Base-by-base conservation (phyloP, 345 rosid genomes). In the Corchorus capsularis region DNA sequence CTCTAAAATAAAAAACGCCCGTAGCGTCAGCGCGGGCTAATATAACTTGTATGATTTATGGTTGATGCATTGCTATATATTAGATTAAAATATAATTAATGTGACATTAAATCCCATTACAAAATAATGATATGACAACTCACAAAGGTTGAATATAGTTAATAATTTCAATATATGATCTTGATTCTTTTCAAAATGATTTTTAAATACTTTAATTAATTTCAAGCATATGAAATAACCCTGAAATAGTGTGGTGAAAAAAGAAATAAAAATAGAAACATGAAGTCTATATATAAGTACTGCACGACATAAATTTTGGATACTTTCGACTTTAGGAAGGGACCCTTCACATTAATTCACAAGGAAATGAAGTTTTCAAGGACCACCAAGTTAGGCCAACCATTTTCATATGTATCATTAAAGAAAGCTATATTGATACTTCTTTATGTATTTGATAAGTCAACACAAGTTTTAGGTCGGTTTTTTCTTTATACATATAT, bases 381-480 rank as follows among this genome's bases (percentile, higher is more conserved):
- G 61, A 56, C 61, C 61, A 56, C 34, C 19, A 56, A 27, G 61
- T 56, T 56, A 56, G 61, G 61, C 61, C 61, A 20, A 56, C 61
- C 12, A 4, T 20, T 56, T 56, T 56, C 27, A n/a, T 55, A 9
- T 50, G 14, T 47, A 52, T 53, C 2, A 17, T 53, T 17, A 52
- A 14, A 50, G 16, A 52, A 4, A 15, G 6, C 20, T 53, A 15
- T 52, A 15, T 52, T 50, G 4, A 2, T 39, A 39, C 43, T 39
- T 6, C 27, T 27, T 3, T 39, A 39, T 39, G 6, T 50, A 17
- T 5, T 53, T 6, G 9, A 53, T 17, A 53, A 53, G 57, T 53
- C 57, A 53, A 5, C 8, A 1, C 20, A 16, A 53, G 20, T 53
- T 53, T 53, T 53, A 53, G n/a, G 19, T 52, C 17, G 57, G n/a